Base-by-base conservation (phyloP, 257 asterid species). In the Ocimum tenuiflorum region DNA sequence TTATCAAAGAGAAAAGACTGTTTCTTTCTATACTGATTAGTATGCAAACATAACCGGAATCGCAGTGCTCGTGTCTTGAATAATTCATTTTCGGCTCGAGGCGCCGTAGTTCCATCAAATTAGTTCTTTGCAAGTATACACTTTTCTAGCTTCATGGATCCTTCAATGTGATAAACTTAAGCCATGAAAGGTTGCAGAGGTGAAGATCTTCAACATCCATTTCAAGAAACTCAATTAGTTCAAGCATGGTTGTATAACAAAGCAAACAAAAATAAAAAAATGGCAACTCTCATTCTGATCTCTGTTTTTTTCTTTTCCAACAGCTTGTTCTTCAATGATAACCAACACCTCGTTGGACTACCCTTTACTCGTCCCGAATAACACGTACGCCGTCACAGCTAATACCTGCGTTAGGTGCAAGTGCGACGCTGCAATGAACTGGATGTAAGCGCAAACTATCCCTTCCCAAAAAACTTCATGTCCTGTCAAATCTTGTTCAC, bases 291-390 rank as follows among this genome's bases (percentile, higher is more conserved):
- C 10, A 54, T 13, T 18, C 3, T 1, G n/a, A 38, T 19, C 5
- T 60, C 8, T 36, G 39, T 61, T 23, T 45, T 35, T 47, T 20
- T 24, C 14, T 24, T 55, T 60, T 53, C 17, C 22, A 33, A 68
- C 92, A 91, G 96, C 89, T 53, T 91, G 96, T 79, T 64, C 85
- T 46, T 89, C 98, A 7, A 13, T 3, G 76, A 75, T 91, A 55
- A 68, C 29, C 64, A 80, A 71, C 48, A 57, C 0, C 33, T 89
- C 96, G 7, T 31, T 17, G 75, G 96, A 91, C 83, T 79, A 76
- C 75, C 94, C 94, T 46, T 64, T 89, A 55, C 98, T 81, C 9
- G 87, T 89, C 29, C 68, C 92, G 0, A 88, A 87, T 24, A 82
- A 71, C 53, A 77, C 89, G 36, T 89, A 89, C 36, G 72, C 39